Evolutionary conservation across 1,139 yeast species (phyloP), one percentile per base, ranked within the genome.

Genomic region (Candida albicans): DNA sequence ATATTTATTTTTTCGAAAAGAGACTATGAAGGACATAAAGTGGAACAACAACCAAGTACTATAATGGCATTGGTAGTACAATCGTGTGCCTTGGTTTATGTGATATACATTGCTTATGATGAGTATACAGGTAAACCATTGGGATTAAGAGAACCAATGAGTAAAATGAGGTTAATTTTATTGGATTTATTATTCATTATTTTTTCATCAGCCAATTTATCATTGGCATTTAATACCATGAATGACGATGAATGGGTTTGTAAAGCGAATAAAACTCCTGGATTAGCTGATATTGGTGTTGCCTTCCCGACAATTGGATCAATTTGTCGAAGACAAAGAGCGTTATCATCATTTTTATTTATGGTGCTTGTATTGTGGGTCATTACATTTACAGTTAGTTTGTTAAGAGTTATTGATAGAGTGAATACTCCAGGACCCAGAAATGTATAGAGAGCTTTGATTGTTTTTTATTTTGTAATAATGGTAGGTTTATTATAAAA

Each of bases 81-180:
- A 61, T 71, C 90, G 29, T 72, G 82, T 52, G 96, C 96, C 2
- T 68, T 89, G 33, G 78, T 81, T 0, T 93, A 93, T 59, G 75
- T 90, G 46, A 68, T 82, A 9, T 90, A 87, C 64, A 88, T 91
- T 61, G 82, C 96, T 2, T 84, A 82, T 55, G 98, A 93, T 64
- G 99, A 93, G 62, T 91, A 88, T 62, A 77, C 84, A 22, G 95
- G 97, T 15, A 86, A 88, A 59, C 99, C 98, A 0, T 65, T 93
- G 42, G 99, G 97, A 0, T 72, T 91, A 40, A 76, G 98, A 51
- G 82, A 87, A 51, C 95, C 96, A 0, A 70, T 80, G 52, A 90
- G 86, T 25, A 91, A 91, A 58, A 79, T 91, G 75, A 75, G 89
- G 56, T 75, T 90, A 46, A 74, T 80, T 44, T 72, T 90, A 75